Base-by-base conservation (phyloP, 352 stramenopile species). In the Pythium graminicola region DNA sequence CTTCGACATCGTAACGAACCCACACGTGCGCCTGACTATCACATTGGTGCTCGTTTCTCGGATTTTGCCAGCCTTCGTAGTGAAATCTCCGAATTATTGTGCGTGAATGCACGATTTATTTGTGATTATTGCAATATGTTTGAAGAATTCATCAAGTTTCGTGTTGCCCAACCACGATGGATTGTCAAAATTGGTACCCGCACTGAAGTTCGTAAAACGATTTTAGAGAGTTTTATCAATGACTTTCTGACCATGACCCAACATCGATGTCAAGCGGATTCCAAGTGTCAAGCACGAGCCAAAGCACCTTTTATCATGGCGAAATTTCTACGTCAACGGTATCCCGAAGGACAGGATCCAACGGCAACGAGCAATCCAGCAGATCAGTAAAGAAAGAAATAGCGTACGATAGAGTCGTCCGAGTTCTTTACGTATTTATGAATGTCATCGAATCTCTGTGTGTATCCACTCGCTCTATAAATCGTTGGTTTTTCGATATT, bases 21-120 rank as follows among this genome's bases (percentile, higher is more conserved):
- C 1, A 32, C 38, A 6, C 59, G 71, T 28, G 36, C 27, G 4
- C 70, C 70, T 0, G 75, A 81, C 43, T 86, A 83, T 69, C 63
- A 73, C 48, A 73, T 86, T 36, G 70, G 73, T 45, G 72, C 81
- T 49, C 69, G 72, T 4, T 86, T 81, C 59, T 86, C 75, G 32
- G 79, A 68, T 41, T 86, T 86, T 50, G 62, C 75, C 27, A 55
- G 70, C 6, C 54, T 86, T 27, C 70, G 72, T 29, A 64, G 64
- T 20, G 75, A 80, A 23, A 72, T 86, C 47, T 69, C 58, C 35
- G 64, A 76, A 39, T 64, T 72, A 23, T 60, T 76, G 19, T 70
- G 75, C 38, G 76, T 76, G 42, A 74, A 86, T 33, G 62, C 60
- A n/a, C 68, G 66, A 45, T 67, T 69, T 57, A 33, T 65, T 29